These are phyloP conservation scores for Talaromyces sp. DNA, from an alignment of 2,329 filamentous ascomycete species.

Conservation along the genomic window DNA sequence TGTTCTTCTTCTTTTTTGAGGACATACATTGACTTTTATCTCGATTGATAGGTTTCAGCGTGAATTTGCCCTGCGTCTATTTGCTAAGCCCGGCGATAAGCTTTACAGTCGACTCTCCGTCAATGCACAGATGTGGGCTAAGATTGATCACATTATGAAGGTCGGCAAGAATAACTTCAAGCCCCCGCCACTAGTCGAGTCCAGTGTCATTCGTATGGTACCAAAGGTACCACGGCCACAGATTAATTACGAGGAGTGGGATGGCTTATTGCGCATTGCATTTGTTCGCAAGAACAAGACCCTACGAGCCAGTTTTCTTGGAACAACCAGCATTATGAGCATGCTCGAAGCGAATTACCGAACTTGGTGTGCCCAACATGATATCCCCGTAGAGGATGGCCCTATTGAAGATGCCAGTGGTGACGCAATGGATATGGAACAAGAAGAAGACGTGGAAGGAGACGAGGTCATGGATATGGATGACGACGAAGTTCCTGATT, in stretches of 20 bases:
- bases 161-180: conserved; percentile 97
- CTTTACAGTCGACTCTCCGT: conserved; percentile 89
- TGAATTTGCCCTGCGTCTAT: conserved; percentile 88
- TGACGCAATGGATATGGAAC: conserved; percentile 40
- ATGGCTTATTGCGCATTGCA: conserved; percentile 79
- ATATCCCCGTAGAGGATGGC: conserved; percentile 74
- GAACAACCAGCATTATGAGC: conserved; percentile 75
- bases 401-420: conserved; percentile 39
- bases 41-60: conserved; percentile 59
- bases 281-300: conserved; percentile 93
- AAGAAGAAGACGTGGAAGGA: conserved; percentile 39
- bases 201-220: conserved; percentile 84
- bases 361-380: conserved; percentile 85
- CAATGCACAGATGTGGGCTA: conserved; percentile 91
- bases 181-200: conserved; percentile 90
- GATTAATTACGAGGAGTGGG: conserved; percentile 94
- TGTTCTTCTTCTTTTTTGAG: not conserved
- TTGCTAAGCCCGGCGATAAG: conserved; percentile 83
- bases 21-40: conserved; percentile 7
- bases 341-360: conserved; percentile 88
- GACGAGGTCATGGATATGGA: conserved; percentile 57
- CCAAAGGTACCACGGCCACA: conserved; percentile 83
- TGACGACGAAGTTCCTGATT: conserved; percentile 70
- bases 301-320: conserved; percentile 77
- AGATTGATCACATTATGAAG: conserved; percentile 76